Evolutionary conservation across 495 filamentous ascomycete species (phyloP).

Genomic region (Aspergillus carlsbadensis): DNA sequence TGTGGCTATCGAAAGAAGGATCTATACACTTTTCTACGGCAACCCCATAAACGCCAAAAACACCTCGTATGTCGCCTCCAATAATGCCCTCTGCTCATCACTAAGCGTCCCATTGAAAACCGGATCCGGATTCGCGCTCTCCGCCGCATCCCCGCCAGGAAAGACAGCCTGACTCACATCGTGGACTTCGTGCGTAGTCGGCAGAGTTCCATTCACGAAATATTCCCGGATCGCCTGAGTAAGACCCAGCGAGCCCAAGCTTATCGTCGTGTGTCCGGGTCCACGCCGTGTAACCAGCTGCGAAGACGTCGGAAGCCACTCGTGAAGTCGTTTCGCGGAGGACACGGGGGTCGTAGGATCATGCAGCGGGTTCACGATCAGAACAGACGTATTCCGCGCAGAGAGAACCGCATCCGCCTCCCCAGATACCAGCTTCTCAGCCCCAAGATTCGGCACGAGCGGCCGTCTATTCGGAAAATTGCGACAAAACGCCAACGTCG

Average conservation of each 20-base stretch:
- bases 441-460: not conserved
- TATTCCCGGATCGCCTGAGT: not conserved
- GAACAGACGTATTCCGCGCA: not conserved
- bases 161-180: slow-evolving; percentile 9
- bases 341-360: not conserved
- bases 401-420: not conserved
- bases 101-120: slow-evolving; percentile 6
- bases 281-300: slow-evolving; percentile 1
- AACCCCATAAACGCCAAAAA: slow-evolving; percentile 2
- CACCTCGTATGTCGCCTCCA: not conserved
- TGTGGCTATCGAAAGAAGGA: too few relatives aligned
- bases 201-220: not conserved
- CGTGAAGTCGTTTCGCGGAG: not conserved
- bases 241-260: slow-evolving; percentile 1
- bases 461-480: slow-evolving; percentile 8
- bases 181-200: not conserved
- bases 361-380: slow-evolving; percentile 4
- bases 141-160: not conserved
- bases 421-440: not conserved
- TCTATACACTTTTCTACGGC: too few relatives aligned
- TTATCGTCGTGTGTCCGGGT: slow-evolving; percentile 10
- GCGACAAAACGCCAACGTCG: slow-evolving; percentile 6
- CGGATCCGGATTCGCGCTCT: not conserved
- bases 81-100: not conserved
- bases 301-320: slow-evolving; percentile 1